Base-by-base conservation (phyloP, 2,329 filamentous ascomycete genomes). In the Beauveria medogensis region DNA sequence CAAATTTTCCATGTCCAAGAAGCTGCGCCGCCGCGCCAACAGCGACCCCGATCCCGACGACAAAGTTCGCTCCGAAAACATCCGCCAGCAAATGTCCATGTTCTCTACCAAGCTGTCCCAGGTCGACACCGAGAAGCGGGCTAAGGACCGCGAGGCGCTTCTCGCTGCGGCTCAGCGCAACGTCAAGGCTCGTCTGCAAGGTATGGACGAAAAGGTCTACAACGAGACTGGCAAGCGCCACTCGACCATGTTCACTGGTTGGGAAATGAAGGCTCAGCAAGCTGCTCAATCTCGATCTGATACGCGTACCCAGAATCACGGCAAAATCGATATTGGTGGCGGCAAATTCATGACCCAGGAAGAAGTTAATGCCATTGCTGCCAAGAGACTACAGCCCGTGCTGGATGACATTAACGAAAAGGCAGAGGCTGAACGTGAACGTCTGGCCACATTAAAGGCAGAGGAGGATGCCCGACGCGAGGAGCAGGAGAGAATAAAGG, bases 341-440 rank as follows among this genome's bases (percentile, higher is more conserved):
- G 91, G 91, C 8, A 91, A 84, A 68, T 92, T 87, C 68, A 86
- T 97, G 78, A 84, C 91, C 43, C 85, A 88, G 66, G 80, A 84
- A 5, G 89, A 92, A 53, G 85, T 97, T 18, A 86, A 97, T 64
- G 85, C 84, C 6, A 89, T 96, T 65, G 92, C 92, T 3, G 82
- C 85, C 14, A 84, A 82, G 51, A 85, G 87, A 65, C 82, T 97
- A 18, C 90, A 93, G 71, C 92, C 92, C 5, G 85, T 94, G 0
- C 73, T 97, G 6, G 88, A 96, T 65, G 90, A 95, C 65, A 94
- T 97, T 64, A 86, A 87, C 58, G 86, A 90, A 56, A 90, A 87
- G 69, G 90, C 90, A 0, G 88, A 92, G 69, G 80, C 80, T 63
- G 87, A 91, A 70, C 80, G 84, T 44, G 89, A 88, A 54, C 81